Percentiles rank a stretch among this genome's conserved stretches.
Evolutionary conservation across 2,329 filamentous ascomycete genomes (phyloP).

Genomic region (Fusarium palustre): DNA sequence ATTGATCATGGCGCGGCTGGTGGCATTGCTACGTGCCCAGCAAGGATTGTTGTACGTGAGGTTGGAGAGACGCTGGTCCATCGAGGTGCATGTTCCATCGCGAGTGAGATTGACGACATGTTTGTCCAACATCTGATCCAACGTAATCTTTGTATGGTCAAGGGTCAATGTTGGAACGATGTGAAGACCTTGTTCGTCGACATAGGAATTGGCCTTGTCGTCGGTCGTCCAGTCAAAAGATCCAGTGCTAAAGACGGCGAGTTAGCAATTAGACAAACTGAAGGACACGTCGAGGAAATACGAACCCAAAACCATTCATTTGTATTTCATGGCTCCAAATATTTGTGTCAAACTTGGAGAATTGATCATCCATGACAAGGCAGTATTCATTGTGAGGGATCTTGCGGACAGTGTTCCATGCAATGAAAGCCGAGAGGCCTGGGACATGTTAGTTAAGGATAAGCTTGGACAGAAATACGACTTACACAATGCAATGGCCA

Average conservation of each 20-base stretch:
- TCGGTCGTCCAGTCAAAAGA: not conserved
- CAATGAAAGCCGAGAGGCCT: not conserved
- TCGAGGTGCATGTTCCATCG: not conserved
- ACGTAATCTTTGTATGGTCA: not conserved
- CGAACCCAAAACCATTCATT: not conserved
- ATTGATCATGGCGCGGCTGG: not conserved
- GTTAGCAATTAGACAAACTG: not conserved
- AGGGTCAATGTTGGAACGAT: not conserved
- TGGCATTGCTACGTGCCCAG: not conserved
- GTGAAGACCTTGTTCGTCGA: not conserved
- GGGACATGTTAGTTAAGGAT: not conserved
- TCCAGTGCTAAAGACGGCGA: not conserved
- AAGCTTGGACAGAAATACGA: not conserved
- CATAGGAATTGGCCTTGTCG: not conserved
- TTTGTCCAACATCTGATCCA: not conserved
- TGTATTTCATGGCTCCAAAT: not conserved
- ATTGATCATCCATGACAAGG: not conserved
- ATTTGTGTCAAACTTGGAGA: not conserved
- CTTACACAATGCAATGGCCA: not conserved
- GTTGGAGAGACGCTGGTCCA: not conserved
- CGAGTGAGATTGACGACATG: not conserved
- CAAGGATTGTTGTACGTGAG: not conserved
- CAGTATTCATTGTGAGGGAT: not conserved
- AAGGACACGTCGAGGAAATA: accelerated
- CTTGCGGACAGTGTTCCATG: not conserved